Conservation (phyloP, 1,284 basidiomycete species). For the Trichosporon sp. region DNA sequence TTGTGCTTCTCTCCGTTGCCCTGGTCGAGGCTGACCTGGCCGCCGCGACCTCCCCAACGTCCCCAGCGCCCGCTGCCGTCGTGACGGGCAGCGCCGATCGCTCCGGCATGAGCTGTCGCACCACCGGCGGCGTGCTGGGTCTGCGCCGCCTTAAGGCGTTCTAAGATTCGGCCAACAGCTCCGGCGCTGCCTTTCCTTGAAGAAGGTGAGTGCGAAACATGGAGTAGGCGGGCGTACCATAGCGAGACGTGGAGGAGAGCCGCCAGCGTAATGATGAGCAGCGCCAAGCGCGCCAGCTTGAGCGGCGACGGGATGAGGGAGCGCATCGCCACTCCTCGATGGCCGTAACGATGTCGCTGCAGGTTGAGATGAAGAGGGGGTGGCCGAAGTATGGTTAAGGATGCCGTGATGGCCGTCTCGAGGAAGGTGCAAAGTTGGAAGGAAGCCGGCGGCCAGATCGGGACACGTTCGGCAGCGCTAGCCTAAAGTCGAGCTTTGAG, state of each 20-base stretch:
- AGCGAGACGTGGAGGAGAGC: background rate
- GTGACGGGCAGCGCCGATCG: background rate
- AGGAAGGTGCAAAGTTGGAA: no score
- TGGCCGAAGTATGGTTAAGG: no score
- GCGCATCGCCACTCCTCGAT: no score
- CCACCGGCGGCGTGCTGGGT: background rate
- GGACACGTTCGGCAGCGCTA: no score
- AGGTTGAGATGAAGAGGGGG: no score
- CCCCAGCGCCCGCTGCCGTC: background rate
- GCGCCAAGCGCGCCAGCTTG: background rate
- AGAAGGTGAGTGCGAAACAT: background rate
- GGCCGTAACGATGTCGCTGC: no score
- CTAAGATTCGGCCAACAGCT: background rate
- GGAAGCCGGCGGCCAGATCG: no score
- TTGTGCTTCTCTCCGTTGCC: conserved; percentile 17
- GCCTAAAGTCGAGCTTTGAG: no score
- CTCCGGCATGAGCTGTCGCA: background rate
- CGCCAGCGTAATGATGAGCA: background rate
- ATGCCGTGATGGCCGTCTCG: no score
- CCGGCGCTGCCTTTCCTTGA: background rate
- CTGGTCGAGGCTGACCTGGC: background rate
- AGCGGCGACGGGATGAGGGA: background rate
- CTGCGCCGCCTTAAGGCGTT: background rate
- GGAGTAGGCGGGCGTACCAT: background rate
- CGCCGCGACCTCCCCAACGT: background rate